Evolutionary conservation across 2,329 filamentous ascomycete species (phyloP), one percentile per base, ranked within the genome.

Genomic region (Myriosclerotinia curreyana): DNA sequence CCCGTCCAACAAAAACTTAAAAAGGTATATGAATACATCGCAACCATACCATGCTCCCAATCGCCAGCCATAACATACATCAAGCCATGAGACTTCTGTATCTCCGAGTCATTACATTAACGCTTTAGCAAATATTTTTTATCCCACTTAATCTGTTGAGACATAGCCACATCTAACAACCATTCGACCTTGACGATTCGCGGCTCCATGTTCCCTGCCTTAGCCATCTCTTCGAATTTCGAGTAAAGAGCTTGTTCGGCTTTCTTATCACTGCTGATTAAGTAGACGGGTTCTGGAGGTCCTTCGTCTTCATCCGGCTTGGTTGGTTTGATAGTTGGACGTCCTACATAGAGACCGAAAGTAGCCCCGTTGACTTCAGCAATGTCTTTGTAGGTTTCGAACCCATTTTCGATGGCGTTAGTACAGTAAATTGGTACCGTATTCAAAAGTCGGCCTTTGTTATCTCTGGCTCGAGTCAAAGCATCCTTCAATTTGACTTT

Each of bases 91-190:
- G 14, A 12, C n/a, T 20, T 42, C 15, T 14, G 22, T 6, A 48
- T 8, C 44, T 25, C 4, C 9, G 28, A 12, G 34, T 25, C 5
- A 17, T 34, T 20, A 48, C 44, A 60, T 46, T 17, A 64, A 58
- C 53, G 36, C 42, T 65, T 62, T 25, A 62, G 51, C 25, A 86
- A 74, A 73, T 91, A 92, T 69, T 81, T 83, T 49, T 86, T 78
- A 64, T 86, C 80, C 76, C 86, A 88, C n/a, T 81, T 80, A 67
- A 95, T 79, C 76, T 92, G 82, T 77, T 99, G 95, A 71, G 85
- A 86, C 90, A 99, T 94, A 5, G 92, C 91, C 66, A 92, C 87
- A 72, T 93, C 89, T 64, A 99, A 79, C 71, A 99, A 76, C 95
- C 95, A 99, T 74, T 99, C 93, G 3, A 90, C 85, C 54, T 84